Evolutionary conservation across 768 basidiomycete species (phyloP), one percentile per base, ranked within the genome.

Genomic region (Boletus subparvulus): DNA sequence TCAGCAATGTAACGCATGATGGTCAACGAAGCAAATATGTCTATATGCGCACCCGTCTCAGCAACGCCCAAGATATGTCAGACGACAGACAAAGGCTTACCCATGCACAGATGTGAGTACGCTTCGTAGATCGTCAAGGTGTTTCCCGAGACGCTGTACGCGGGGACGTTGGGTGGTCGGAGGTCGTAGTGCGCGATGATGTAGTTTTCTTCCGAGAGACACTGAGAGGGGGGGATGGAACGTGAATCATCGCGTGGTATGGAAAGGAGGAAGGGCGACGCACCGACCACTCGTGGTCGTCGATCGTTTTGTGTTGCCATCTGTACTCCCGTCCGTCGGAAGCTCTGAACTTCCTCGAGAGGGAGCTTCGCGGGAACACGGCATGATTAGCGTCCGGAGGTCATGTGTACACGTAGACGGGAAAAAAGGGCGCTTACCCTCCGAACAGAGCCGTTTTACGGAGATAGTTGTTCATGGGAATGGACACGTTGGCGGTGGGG

Each of bases 201-300:
- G 46, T 75, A 73, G 65, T 83, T 79, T 36, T 83, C 81, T 36
- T 76, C 75, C 47, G 76, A 75, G 43, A 81, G 75, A 58, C 85
- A 87, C 86, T 88, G 60, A 7, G 14, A 30, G 32, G 28, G 50
- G 1, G 24, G 10, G 40, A n/a, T 2, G 8, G 36, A 26, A 30
- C 33, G 51, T 37, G 37, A 41, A 35, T 49, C 50, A 36, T 48
- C 41, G 37, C 61, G 47, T 55, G 60, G 44, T n/a, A 36, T 19
- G 7, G 3, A 41, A 6, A 35, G 39, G 56, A 24, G 52, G 14
- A 55, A 14, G 49, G 28, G 43, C n/a, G 21, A 79, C 88, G 67
- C 69, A 90, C 88, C 67, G 87, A 78, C 88, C 88, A 91, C 72
- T 90, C 87, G 56, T 88, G 87, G 17, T 79, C 83, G 9, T 77